Conservation (phyloP, 768 basidiomycete genomes). For the Coprinopsis sp. region DNA sequence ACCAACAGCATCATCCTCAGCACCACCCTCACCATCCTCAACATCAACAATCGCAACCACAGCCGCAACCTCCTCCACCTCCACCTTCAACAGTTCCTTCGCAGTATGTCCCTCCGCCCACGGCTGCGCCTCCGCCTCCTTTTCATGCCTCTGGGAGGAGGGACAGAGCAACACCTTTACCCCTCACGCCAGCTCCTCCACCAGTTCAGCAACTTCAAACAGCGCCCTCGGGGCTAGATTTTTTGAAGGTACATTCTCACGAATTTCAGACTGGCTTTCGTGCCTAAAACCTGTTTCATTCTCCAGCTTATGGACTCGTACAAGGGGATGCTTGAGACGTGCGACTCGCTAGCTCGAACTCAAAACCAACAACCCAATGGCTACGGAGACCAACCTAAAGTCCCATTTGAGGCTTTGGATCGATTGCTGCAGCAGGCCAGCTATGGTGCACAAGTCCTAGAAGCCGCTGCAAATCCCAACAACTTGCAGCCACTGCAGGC, state of each 20-base stretch:
- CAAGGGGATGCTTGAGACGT: conserved; percentile 26
- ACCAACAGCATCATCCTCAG: not conserved
- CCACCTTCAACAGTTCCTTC: conserved; percentile 12
- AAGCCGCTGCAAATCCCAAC: conserved; percentile 30
- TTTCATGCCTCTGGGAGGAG: not conserved
- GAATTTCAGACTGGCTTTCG: conserved; percentile 9
- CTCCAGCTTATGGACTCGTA: conserved; percentile 24
- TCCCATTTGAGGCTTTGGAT: conserved; percentile 31
- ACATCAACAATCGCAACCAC: not conserved
- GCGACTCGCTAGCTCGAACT: conserved; percentile 13
- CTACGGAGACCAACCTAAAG: conserved; percentile 2
- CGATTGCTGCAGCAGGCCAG: conserved; percentile 41
- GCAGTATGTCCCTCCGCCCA: conserved; percentile 11
- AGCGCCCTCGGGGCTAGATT: conserved; percentile 21
- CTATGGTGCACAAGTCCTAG: conserved; percentile 42
- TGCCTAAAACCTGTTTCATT: not conserved
- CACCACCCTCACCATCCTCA: not conserved
- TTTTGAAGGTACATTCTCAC: conserved; percentile 22
- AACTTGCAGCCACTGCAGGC: conserved; percentile 8
- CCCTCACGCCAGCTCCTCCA: conserved; percentile 8
- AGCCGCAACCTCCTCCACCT: conserved; percentile 11
- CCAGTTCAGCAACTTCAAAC: conserved; percentile 9
- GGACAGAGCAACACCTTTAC: conserved; percentile 7
- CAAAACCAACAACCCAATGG: conserved; percentile 11
- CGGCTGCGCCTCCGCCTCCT: not conserved